A percentile compares a stretch with the other conserved stretches of the same genome.
Conservation (phyloP, 2,329 filamentous ascomycete genomes). For the Simplicillium sp. region DNA sequence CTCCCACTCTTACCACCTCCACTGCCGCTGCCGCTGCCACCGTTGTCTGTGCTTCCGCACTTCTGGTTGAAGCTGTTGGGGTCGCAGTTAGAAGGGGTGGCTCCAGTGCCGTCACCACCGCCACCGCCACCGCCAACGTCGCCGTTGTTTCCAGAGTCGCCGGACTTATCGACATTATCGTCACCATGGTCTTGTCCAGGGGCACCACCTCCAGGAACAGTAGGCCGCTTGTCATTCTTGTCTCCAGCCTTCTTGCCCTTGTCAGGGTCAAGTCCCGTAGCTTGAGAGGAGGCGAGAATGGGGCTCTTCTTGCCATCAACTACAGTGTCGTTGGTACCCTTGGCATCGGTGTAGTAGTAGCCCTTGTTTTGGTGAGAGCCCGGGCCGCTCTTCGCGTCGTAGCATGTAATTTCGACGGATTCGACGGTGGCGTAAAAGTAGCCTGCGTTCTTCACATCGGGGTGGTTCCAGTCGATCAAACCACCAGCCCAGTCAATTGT, state of each 20-base stretch:
- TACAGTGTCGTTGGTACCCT: constrained; percentile 68
- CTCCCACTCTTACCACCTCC: constrained; percentile 18
- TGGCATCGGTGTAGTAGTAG: constrained; percentile 55
- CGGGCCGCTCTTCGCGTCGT: constrained; percentile 49
- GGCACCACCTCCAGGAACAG: constrained; percentile 19
- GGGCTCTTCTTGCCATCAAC: constrained; percentile 66
- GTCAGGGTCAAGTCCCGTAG: constrained; percentile 69
- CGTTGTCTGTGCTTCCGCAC: constrained; percentile 15
- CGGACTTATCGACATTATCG: constrained; percentile 6
- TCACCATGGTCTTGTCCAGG: constrained; percentile 15
- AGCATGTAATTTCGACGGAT: constrained; percentile 79
- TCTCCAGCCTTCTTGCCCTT: constrained; percentile 22
- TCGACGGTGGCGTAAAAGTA: constrained; percentile 83
- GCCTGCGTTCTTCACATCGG: constrained; percentile 63
- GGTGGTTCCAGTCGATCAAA: constrained; percentile 71
- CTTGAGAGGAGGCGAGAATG: constrained; percentile 67
- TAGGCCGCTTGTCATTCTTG: constrained; percentile 12
- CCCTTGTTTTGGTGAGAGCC: constrained; percentile 62
- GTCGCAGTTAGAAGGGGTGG: constrained; percentile 22
- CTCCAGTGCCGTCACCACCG: constrained; percentile 11
- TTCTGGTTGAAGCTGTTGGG: constrained; percentile 29
- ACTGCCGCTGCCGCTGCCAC: constrained; percentile 8
- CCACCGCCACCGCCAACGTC: constrained; percentile 8
- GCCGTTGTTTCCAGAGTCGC: constrained; percentile 5
- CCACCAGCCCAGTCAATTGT: constrained; percentile 91